Percentiles rank a stretch among this genome's conserved stretches.
phyloP scores from a whole-genome alignment of 2,329 filamentous ascomycete species.

The Penicillium sp. region DNA sequence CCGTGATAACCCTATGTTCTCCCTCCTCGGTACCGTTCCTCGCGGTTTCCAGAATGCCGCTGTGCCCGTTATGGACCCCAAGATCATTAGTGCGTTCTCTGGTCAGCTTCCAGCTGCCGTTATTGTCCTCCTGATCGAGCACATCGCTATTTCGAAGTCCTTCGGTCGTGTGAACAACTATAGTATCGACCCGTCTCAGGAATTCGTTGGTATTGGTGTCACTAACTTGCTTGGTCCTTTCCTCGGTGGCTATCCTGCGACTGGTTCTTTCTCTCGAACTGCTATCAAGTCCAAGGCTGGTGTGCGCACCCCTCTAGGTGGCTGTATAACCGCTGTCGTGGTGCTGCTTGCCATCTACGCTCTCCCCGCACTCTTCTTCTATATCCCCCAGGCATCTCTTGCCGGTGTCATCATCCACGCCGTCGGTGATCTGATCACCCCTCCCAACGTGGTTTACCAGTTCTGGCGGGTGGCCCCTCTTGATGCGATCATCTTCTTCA shows the following conservation, averaged over 20 bases:
- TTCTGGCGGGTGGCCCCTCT: conserved; percentile 94
- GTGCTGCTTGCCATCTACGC: conserved; percentile 91
- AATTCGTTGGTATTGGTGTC: conserved; percentile 91
- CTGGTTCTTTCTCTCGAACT: conserved; percentile 93
- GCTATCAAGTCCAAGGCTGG: conserved; percentile 98
- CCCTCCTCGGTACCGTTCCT: conserved; percentile 76
- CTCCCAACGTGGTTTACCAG: conserved; percentile 87
- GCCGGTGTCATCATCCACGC: conserved; percentile 94
- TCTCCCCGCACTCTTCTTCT: conserved; percentile 86
- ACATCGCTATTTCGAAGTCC: conserved; percentile 96
- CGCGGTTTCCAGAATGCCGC: conserved; percentile 82
- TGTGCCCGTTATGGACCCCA: conserved; percentile 68
- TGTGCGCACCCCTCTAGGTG: conserved; percentile 86
- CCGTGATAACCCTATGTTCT: conserved; percentile 68
- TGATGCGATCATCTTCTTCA: conserved; percentile 90
- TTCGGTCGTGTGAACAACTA: conserved; percentile 97
- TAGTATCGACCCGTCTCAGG: conserved; percentile 91
- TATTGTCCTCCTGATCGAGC: conserved; percentile 94
- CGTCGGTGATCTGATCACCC: conserved; percentile 87
- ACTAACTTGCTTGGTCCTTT: conserved; percentile 90
- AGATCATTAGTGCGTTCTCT: conserved; percentile 70
- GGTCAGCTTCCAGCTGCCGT: conserved; percentile 80
- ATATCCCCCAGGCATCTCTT: conserved; percentile 81
- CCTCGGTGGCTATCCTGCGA: conserved; percentile 87
- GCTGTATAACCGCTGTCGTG: conserved; percentile 82